Conservation (phyloP, 495 filamentous ascomycete species). For the Aspergillus wentii region DNA sequence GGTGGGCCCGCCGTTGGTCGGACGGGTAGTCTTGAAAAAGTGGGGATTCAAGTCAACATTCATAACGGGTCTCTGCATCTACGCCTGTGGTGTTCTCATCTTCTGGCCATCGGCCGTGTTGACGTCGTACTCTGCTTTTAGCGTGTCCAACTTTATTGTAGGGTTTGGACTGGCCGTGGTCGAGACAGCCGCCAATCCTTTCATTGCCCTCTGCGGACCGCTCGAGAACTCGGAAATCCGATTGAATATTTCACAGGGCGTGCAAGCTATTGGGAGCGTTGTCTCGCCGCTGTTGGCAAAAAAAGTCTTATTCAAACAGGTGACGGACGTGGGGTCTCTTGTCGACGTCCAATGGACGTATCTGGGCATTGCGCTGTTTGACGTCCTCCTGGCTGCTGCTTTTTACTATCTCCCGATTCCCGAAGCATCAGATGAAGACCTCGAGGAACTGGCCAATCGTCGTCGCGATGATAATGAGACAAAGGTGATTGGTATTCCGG, state of each 20-base stretch:
- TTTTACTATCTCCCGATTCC: conserved; percentile 65
- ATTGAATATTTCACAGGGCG: conserved; percentile 60
- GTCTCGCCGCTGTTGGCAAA: conserved; percentile 58
- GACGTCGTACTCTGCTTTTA: conserved; percentile 59
- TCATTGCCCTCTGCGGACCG: conserved; percentile 64
- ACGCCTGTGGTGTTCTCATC: conserved; percentile 59
- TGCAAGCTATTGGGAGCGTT: conserved; percentile 63
- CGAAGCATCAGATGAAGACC: conserved; percentile 61
- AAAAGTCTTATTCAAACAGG: conserved; percentile 54
- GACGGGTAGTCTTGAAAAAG: conserved; percentile 50
- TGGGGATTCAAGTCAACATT: conserved; percentile 68
- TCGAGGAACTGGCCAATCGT: conserved; percentile 50
- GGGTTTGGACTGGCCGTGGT: conserved; percentile 59
- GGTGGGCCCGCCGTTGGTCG: conserved; percentile 53
- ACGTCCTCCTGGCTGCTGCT: conserved; percentile 55
- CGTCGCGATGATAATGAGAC: conserved; percentile 47
- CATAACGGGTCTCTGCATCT: conserved; percentile 58
- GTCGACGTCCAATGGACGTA: conserved; percentile 70
- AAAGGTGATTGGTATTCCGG: conserved; percentile 36
- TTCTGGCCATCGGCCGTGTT: conserved; percentile 72
- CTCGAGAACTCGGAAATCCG: conserved; percentile 60
- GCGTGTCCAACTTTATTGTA: conserved; percentile 63
- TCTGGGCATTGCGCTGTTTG: conserved; percentile 63
- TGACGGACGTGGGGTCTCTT: conserved; percentile 47
- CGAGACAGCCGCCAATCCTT: conserved; percentile 63